Percentiles rank a stretch among this genome's conserved stretches.
phyloP scores from a whole-genome alignment of 225 moss, liverwort and hornwort species.

The Physcomitrellopsis africana region DNA sequence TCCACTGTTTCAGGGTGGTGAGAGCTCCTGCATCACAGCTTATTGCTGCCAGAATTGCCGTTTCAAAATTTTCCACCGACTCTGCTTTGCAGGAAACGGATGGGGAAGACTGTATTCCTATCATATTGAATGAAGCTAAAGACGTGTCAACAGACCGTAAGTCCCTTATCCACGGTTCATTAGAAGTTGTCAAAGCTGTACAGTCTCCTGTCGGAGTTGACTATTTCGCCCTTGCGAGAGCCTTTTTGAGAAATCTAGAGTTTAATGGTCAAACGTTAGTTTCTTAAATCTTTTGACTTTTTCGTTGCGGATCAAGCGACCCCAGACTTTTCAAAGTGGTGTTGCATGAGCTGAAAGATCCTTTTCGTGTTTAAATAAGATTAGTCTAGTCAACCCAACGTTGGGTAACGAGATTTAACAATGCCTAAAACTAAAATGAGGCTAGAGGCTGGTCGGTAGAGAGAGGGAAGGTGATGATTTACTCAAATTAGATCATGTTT shows the following conservation, averaged over 20 bases:
- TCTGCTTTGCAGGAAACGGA: constrained; percentile 27
- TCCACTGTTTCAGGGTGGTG: constrained; percentile 63
- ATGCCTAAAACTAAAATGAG: no score
- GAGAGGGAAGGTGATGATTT: neutral
- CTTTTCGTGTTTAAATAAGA: no score
- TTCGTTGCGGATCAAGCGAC: neutral
- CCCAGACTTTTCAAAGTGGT: neutral
- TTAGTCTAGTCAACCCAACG: no score
- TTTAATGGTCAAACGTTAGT: neutral
- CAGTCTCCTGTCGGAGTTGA: neutral
- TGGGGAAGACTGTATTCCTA: constrained; percentile 21
- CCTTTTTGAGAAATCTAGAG: neutral
- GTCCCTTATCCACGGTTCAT: constrained; percentile 1
- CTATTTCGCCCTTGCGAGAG: constrained; percentile 10
- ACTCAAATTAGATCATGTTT: neutral
- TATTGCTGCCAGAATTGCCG: constrained; percentile 55
- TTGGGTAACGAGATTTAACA: no score
- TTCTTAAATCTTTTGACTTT: neutral
- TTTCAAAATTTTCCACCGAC: constrained; percentile 30
- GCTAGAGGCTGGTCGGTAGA: no score
- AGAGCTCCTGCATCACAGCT: constrained; percentile 76
- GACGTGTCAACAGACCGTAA: constrained; percentile 38
- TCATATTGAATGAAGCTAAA: constrained; percentile 29
- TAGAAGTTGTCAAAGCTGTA: constrained; percentile 20
- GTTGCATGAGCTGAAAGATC: no score